A percentile compares a stretch with the other conserved stretches of the same genome.
Evolutionary conservation across 768 basidiomycete species (phyloP).

Genomic region (Phlebiopsis gigantea): DNA sequence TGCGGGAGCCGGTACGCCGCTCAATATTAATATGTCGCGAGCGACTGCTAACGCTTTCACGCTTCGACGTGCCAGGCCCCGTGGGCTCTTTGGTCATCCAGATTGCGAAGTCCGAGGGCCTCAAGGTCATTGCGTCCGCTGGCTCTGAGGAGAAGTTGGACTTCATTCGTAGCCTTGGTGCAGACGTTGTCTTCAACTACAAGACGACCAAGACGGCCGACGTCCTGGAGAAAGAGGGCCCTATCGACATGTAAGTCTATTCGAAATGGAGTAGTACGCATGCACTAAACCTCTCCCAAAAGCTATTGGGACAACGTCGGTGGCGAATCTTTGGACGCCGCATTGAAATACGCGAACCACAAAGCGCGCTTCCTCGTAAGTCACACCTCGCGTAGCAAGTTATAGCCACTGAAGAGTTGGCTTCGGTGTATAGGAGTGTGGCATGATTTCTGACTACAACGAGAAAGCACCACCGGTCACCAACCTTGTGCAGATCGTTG

Average conservation of each 20-base stretch:
- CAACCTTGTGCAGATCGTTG: conserved; percentile 24
- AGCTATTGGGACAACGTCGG: conserved; percentile 30
- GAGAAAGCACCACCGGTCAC: conserved; percentile 12
- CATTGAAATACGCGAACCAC: conserved; percentile 11
- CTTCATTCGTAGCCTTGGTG: conserved; percentile 54
- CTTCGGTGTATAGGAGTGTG: conserved; percentile 23
- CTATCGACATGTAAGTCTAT: conserved; percentile 44
- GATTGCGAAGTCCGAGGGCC: conserved; percentile 36
- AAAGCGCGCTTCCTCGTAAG: conserved; percentile 23
- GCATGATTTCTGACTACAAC: conserved; percentile 27
- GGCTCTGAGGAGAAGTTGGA: conserved; percentile 72
- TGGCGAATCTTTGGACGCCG: conserved; percentile 23
- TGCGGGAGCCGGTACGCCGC: conserved; percentile 32
- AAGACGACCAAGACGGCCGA: conserved; percentile 52
- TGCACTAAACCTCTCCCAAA: background rate
- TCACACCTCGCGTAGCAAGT: no score
- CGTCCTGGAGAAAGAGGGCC: conserved; percentile 51
- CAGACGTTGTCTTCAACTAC: conserved; percentile 71
- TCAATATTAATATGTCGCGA: no score
- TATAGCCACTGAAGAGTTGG: no score
- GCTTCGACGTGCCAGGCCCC: conserved; percentile 25
- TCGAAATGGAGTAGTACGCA: background rate
- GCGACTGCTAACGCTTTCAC: no score
- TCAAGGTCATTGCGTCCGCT: conserved; percentile 66
- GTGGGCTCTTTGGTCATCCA: conserved; percentile 58